These are phyloP conservation scores for Globisporangium perplexum DNA, from an alignment of 352 stramenopile genomes.

Conservation along the genomic window DNA sequence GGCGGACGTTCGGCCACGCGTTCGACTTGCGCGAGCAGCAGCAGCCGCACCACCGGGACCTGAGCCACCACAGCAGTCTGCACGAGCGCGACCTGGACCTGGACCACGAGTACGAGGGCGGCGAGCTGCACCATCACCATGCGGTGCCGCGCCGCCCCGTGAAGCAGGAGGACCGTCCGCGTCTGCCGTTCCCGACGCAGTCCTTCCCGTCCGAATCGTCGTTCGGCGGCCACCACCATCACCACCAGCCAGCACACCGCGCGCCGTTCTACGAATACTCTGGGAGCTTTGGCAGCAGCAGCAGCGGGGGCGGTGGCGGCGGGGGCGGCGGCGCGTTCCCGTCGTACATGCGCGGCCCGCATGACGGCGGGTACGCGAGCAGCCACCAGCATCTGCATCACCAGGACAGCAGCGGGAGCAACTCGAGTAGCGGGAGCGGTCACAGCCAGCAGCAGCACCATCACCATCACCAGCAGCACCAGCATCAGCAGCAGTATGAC, in stretches of 20 bases:
- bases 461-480: slow-evolving; percentile 44
- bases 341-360: slow-evolving; percentile 33
- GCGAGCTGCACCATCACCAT: slow-evolving; percentile 3
- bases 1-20: slow-evolving; percentile 16
- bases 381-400: slow-evolving; percentile 29
- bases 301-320: too few relatives aligned
- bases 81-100: slow-evolving; percentile 20
- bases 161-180: slow-evolving; percentile 38
- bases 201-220: slow-evolving; percentile 55
- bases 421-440: slow-evolving; percentile 1
- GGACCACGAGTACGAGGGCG: slow-evolving; percentile 16
- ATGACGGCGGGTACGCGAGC: slow-evolving; percentile 20
- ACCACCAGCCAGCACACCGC: slow-evolving; percentile 14
- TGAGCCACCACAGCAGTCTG: slow-evolving; percentile 1
- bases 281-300: slow-evolving; percentile 9
- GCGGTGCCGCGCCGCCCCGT: slow-evolving; percentile 1
- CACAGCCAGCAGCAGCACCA: too few relatives aligned
- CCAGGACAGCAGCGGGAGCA: slow-evolving; percentile 12
- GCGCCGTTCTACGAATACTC: slow-evolving; percentile 26
- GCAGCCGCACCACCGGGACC: not conserved
- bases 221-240: slow-evolving; percentile 24
- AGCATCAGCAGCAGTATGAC: slow-evolving; percentile 10
- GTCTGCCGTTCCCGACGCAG: slow-evolving; percentile 51
- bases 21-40: slow-evolving; percentile 17
- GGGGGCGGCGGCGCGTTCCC: slow-evolving; percentile 23